These are phyloP conservation scores for Clonostachys solani DNA, from an alignment of 2,329 filamentous ascomycete species.

Conservation along the genomic window DNA sequence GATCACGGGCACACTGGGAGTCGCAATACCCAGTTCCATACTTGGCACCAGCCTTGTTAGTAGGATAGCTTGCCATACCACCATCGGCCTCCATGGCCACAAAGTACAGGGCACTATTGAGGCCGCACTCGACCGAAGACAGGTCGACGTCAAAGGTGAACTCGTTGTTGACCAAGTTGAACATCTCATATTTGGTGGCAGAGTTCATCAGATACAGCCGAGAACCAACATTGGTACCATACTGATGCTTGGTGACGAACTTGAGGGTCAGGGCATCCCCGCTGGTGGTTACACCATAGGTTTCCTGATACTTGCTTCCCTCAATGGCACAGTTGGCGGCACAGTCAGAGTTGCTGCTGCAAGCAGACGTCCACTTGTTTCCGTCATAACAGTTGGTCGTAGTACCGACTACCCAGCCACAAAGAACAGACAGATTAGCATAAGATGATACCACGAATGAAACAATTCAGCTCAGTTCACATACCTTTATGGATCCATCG, in stretches of 20 bases:
- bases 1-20: constrained; percentile 37
- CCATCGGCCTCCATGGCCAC: constrained; percentile 50
- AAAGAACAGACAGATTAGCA: neutral
- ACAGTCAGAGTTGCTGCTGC: constrained; percentile 30
- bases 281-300: constrained; percentile 41
- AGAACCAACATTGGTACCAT: constrained; percentile 33
- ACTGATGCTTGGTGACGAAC: constrained; percentile 43
- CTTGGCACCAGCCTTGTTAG: constrained; percentile 41
- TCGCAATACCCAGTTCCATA: constrained; percentile 54
- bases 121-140: constrained; percentile 56
- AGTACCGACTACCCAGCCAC: constrained; percentile 5
- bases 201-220: constrained; percentile 56
- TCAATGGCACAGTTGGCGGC: constrained; percentile 40
- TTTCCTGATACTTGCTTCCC: constrained; percentile 35
- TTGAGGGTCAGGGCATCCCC: constrained; percentile 42
- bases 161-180: constrained; percentile 57
- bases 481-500: constrained; percentile 41
- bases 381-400: constrained; percentile 43
- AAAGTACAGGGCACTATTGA: constrained; percentile 63
- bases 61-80: constrained; percentile 36
- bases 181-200: constrained; percentile 52
- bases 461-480: neutral
- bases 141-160: constrained; percentile 65
- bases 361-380: constrained; percentile 30
- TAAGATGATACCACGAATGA: neutral